phyloP scores from a whole-genome alignment of 1,284 basidiomycete species.

The Malassezia globosa region DNA sequence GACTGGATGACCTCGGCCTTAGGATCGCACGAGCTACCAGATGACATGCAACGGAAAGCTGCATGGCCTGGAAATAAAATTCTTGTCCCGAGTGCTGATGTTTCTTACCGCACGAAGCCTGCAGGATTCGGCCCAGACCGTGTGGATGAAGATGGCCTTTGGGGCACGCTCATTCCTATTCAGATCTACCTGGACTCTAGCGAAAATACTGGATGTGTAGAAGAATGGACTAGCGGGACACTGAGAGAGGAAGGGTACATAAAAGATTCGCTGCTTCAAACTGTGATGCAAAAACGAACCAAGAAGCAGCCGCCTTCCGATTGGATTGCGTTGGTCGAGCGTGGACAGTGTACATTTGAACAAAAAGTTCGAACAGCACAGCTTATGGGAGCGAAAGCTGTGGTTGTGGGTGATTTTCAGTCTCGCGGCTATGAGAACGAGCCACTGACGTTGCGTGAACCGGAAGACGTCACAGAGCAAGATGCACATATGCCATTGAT shows the following conservation, averaged over 20 bases:
- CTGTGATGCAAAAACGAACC: background rate
- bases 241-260: background rate
- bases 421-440: background rate
- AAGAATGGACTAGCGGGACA: background rate
- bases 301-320: conserved; percentile 25
- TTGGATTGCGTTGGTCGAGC: conserved; percentile 44
- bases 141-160: conserved; percentile 26
- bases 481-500: conserved; percentile 35
- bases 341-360: conserved; percentile 38
- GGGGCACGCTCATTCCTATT: conserved; percentile 8
- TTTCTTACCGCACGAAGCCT: conserved; percentile 26
- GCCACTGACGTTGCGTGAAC: conserved; percentile 5
- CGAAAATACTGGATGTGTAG: background rate
- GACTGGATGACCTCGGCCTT: background rate
- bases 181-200: conserved; percentile 2
- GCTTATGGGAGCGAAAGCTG: conserved; percentile 38
- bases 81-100: conserved; percentile 4
- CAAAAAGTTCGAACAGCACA: conserved; percentile 42
- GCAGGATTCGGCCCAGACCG: conserved; percentile 40
- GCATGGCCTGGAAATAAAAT: conserved; percentile 18
- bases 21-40: background rate
- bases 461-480: conserved; percentile 29
- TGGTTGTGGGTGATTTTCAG: conserved; percentile 39
- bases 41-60: background rate
- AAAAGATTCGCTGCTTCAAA: background rate